Evolutionary conservation across 371 early-diverging fungal species (phyloP), one percentile per base, ranked within the genome.

Genomic region (Chytridium lagenaria): DNA sequence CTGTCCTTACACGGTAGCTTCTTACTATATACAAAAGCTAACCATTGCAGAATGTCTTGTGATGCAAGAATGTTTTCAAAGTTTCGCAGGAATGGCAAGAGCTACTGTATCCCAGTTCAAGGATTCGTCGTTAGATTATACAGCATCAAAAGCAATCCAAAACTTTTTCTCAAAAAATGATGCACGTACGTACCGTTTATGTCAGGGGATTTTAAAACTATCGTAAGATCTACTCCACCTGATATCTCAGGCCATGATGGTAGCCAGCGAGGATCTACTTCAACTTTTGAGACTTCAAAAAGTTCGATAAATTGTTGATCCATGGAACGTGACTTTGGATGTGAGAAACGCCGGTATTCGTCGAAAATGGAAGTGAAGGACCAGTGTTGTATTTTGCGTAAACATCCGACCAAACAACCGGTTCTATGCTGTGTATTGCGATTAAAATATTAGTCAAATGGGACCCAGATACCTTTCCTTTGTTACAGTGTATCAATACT

Each of bases 241-340:
- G 55, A 7, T 19, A 78, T 69, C 70, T 87, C 87, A 0, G 92
- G 91, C 96, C 96, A 96, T 50, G 88, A 85, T 1, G 97, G 95
- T 63, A 94, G 50, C 71, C 86, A 82, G 0, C 77, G 59, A 33
- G 76, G 78, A 75, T 95, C 92, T 15, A 92, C 86, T 7, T 88
- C 88, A 3, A 95, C 97, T 51, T 92, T 89, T 28, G 90, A 80
- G 7, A 90, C 80, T 72, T 97, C 96, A 84, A 96, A 98, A 38
- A 98, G 86, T 75, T 98, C 98, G 50, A 98, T 97, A 78, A 97
- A 98, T 78, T 97, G 98, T 78, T 97, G 97, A 77, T 98, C 98
- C 94, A 96, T 94, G 0, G 94, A 90, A 30, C 98, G 83, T 1
- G 95, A 91, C 79, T 97, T 97, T 1, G 97, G 97, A 68, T 92